A percentile compares a stretch with the other conserved stretches of the same genome.
These are phyloP conservation scores for Paecilomyces niveus DNA, from an alignment of 2,329 filamentous ascomycete species.

Conservation along the genomic window DNA sequence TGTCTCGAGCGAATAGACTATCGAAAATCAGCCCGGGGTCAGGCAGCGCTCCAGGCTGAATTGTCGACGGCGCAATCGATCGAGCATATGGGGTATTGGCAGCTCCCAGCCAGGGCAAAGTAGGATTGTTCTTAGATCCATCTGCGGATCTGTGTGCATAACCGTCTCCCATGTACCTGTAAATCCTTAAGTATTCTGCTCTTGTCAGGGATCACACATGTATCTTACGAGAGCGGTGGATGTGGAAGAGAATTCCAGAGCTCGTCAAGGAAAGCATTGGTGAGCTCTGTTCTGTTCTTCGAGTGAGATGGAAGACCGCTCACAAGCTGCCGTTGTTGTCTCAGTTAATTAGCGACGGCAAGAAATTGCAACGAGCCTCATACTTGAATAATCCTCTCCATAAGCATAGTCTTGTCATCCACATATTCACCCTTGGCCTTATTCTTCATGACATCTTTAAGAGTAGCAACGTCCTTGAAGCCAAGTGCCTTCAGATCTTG, in stretches of 20 bases:
- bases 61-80: slow-evolving; percentile 52
- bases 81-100: slow-evolving; percentile 62
- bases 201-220: background rate
- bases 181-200: slow-evolving; percentile 5
- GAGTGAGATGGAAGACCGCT: slow-evolving; percentile 58
- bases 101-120: slow-evolving; percentile 58
- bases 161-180: slow-evolving; percentile 43
- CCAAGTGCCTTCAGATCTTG: slow-evolving; percentile 54
- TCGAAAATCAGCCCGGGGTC: slow-evolving; percentile 52
- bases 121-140: slow-evolving; percentile 65
- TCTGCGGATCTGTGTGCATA: slow-evolving; percentile 62
- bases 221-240: slow-evolving; percentile 56
- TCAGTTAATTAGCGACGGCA: background rate
- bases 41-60: slow-evolving; percentile 58
- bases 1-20: slow-evolving; percentile 34
- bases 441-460: slow-evolving; percentile 53
- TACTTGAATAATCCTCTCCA: slow-evolving; percentile 62
- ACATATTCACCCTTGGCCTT: slow-evolving; percentile 58
- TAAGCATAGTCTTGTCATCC: slow-evolving; percentile 71
- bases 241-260: slow-evolving; percentile 68
- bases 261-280: slow-evolving; percentile 59
- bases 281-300: slow-evolving; percentile 55
- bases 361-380: slow-evolving; percentile 3
- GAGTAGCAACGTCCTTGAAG: slow-evolving; percentile 54
- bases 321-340: slow-evolving; percentile 46